Base-by-base conservation (phyloP, 73 alveolate genomes). In the Paramecium sexaurelia region DNA sequence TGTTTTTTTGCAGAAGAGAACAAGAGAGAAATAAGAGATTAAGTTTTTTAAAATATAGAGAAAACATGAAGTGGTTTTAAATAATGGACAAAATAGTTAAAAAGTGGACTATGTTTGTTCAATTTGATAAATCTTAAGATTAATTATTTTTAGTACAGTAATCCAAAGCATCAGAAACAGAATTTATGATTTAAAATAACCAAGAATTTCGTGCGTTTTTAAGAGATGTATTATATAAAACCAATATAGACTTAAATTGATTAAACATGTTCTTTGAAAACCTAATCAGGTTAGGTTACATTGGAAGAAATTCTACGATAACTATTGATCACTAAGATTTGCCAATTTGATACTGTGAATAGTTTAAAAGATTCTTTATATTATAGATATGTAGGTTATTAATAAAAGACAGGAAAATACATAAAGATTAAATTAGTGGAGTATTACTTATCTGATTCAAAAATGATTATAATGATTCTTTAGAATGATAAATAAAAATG, bases 1-100 rank as follows among this genome's bases (percentile, higher is more conserved):
- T 71, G 13, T 35, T 71, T 35, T 71, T 71, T n/a, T 71, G 55
- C 15, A 71, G 86, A 37, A 71, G 86, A n/a, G 56, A 32, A 27
- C 20, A 71, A 36, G 86, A 71, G 55, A 29, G 86, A 37, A 71
- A 71, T 36, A 71, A 37, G 29, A 71, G 86, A 71, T 27, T 71
- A n/a, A 71, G 56, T 35, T 71, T 4, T 36, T 32, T 71, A 71
- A 40, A 29, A 33, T 71, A 35, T 33, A 29, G 86, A n/a, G 86
- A 71, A 71, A 71, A 71, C 15, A 71, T 37, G 56, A 71, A 71
- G 19, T 71, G 86, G 86, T 71, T 13, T n/a, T 20, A 37, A 71
- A 71, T 71, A 15, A 37, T 71, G 32, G 86, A 71, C 15, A 71
- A 71, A 3, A 71, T 71, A 5, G 86, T 71, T 7, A 71, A 71